A percentile compares a stretch with the other conserved stretches of the same genome.
These are phyloP conservation scores for Lecanicillium sp. DNA, from an alignment of 2,329 filamentous ascomycete genomes.

Conservation along the genomic window DNA sequence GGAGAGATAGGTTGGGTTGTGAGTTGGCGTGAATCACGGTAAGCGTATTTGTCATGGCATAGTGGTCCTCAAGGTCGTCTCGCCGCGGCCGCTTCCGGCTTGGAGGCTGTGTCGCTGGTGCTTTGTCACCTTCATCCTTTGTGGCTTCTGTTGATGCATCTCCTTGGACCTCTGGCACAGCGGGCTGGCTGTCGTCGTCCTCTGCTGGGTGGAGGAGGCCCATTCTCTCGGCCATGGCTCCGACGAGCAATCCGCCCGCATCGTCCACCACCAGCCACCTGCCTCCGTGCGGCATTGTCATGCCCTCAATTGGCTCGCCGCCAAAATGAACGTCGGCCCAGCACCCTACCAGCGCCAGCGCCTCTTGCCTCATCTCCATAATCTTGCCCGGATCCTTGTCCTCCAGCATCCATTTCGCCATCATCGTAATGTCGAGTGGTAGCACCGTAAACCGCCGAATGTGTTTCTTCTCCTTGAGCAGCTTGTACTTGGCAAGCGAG, in stretches of 20 bases:
- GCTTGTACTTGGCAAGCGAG: constrained; percentile 89
- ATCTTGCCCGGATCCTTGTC: constrained; percentile 76
- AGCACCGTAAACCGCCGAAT: constrained; percentile 78
- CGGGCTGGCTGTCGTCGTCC: constrained; percentile 13
- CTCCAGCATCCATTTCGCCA: constrained; percentile 70
- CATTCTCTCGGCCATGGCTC: constrained; percentile 82
- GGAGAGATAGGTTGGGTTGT: constrained; percentile 78
- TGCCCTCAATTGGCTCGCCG: constrained; percentile 19
- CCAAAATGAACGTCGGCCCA: constrained; percentile 82
- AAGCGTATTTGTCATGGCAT: constrained; percentile 63
- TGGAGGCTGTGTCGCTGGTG: neutral
- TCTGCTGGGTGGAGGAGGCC: constrained; percentile 58
- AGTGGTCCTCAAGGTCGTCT: constrained; percentile 55
- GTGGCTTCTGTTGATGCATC: constrained; percentile 1
- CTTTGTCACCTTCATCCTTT: neutral
- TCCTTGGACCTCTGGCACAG: constrained; percentile 5
- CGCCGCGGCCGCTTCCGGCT: constrained; percentile 21
- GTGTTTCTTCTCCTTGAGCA: constrained; percentile 91
- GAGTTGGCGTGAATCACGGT: constrained; percentile 75
- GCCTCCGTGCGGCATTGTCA: constrained; percentile 24
- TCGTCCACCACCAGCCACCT: constrained; percentile 83
- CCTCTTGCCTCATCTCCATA: constrained; percentile 80
- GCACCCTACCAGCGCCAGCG: constrained; percentile 71
- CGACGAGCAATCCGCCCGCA: constrained; percentile 73
- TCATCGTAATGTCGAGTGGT: constrained; percentile 69